Evolutionary conservation across 306 rosid species (phyloP).

Genomic region (Myrica gale): DNA sequence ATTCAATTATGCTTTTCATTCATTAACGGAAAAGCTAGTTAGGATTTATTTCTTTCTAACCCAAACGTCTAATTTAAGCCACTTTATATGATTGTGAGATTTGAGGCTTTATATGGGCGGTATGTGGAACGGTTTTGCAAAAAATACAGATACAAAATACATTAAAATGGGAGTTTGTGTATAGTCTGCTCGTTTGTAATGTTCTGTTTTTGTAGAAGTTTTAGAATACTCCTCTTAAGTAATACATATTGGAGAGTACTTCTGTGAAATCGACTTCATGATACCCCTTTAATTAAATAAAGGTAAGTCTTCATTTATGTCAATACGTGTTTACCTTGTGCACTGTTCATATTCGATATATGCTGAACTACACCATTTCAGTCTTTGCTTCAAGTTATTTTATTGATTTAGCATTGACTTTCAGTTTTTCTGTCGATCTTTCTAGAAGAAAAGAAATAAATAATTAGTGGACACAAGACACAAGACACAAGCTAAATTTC

Average conservation of each 20-base stretch:
- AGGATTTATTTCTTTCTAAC: too few relatives aligned
- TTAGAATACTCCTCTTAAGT: background rate
- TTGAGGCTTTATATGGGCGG: background rate
- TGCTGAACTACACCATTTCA: background rate
- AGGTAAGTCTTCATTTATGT: background rate
- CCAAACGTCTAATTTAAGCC: background rate
- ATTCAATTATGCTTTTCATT: background rate
- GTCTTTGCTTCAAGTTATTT: constrained; percentile 15
- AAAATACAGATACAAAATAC: background rate
- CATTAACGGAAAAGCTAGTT: too few relatives aligned
- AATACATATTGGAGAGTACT: background rate
- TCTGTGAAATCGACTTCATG: background rate
- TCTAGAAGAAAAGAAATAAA: background rate
- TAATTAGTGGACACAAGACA: too few relatives aligned
- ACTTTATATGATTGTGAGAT: background rate
- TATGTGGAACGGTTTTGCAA: background rate
- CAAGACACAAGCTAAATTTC: background rate
- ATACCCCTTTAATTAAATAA: background rate
- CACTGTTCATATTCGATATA: background rate
- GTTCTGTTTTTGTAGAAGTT: background rate
- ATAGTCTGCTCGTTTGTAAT: background rate
- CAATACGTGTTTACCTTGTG: background rate
- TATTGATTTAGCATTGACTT: constrained; percentile 19
- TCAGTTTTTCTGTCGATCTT: background rate
- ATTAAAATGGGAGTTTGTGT: background rate